Percentiles rank a stretch among this genome's conserved stretches.
These are phyloP conservation scores for Carallia pectinifolia DNA, from an alignment of 345 rosid genomes.

Conservation along the genomic window DNA sequence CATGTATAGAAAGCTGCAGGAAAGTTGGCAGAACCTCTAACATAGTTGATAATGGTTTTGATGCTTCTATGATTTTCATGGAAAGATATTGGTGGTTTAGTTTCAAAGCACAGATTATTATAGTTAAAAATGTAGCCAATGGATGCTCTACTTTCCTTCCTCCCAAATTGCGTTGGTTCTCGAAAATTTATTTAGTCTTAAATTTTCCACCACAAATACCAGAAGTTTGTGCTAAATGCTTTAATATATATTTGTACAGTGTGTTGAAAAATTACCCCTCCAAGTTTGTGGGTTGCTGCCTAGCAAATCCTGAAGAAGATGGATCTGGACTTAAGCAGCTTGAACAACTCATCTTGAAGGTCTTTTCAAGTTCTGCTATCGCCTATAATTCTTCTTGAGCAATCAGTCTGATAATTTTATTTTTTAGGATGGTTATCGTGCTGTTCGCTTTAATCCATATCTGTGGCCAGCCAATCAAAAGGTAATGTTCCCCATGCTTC, in stretches of 20 bases:
- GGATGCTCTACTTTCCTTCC: constrained; percentile 7
- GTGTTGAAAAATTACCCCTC: constrained; percentile 69
- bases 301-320: constrained; percentile 93
- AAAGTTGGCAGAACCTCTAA: background rate
- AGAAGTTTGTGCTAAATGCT: constrained; percentile 11
- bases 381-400: background rate
- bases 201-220: background rate
- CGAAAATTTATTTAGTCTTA: background rate
- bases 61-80: constrained; percentile 1
- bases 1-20: background rate
- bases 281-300: constrained; percentile 89
- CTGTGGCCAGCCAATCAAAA: constrained; percentile 83
- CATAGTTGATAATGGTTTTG: background rate
- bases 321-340: constrained; percentile 68
- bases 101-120: too few relatives aligned
- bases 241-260: constrained; percentile 35
- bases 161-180: constrained; percentile 6
- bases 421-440: constrained; percentile 76
- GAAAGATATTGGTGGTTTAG: background rate
- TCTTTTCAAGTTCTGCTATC: constrained; percentile 18
- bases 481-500: constrained; percentile 40
- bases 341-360: constrained; percentile 78
- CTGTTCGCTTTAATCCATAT: constrained; percentile 92
- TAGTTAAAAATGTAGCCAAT: background rate
- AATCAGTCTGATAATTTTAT: constrained; percentile 22